These are phyloP conservation scores for Hericium rajendrae DNA, from an alignment of 768 basidiomycete genomes.

Conservation along the genomic window DNA sequence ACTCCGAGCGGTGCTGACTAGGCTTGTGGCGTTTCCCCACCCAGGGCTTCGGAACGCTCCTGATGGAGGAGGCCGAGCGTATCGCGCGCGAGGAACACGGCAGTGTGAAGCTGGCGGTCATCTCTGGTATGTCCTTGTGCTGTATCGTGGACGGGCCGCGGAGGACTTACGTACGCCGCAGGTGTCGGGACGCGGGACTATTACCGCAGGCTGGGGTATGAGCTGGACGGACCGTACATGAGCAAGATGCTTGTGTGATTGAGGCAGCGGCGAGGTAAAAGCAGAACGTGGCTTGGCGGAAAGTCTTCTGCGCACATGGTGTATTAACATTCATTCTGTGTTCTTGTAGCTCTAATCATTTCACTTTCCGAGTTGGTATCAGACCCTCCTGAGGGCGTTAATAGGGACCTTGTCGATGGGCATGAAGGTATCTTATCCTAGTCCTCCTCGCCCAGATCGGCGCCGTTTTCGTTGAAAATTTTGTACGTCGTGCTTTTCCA, in stretches of 20 bases:
- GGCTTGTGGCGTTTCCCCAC: neutral
- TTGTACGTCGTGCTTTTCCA: too few relatives aligned
- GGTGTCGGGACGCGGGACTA: slow-evolving; percentile 97
- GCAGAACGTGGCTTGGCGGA: too few relatives aligned
- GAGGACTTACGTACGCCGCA: slow-evolving; percentile 17
- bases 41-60: slow-evolving; percentile 88
- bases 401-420: too few relatives aligned
- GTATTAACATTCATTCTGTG: too few relatives aligned
- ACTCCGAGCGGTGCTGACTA: neutral
- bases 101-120: slow-evolving; percentile 92
- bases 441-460: too few relatives aligned
- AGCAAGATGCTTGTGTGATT: slow-evolving; percentile 54
- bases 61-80: slow-evolving; percentile 99
- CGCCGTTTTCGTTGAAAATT: too few relatives aligned
- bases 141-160: neutral
- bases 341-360: too few relatives aligned
- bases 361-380: too few relatives aligned
- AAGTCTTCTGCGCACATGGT: too few relatives aligned
- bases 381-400: too few relatives aligned
- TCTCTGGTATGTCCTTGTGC: slow-evolving; percentile 55
- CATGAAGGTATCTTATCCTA: too few relatives aligned
- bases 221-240: slow-evolving; percentile 97
- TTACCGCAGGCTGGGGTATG: slow-evolving; percentile 89
- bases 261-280: too few relatives aligned
- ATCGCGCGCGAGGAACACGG: slow-evolving; percentile 97